phyloP scores from a whole-genome alignment of 805 yeast genomes.

The Ogataea saltuana region DNA sequence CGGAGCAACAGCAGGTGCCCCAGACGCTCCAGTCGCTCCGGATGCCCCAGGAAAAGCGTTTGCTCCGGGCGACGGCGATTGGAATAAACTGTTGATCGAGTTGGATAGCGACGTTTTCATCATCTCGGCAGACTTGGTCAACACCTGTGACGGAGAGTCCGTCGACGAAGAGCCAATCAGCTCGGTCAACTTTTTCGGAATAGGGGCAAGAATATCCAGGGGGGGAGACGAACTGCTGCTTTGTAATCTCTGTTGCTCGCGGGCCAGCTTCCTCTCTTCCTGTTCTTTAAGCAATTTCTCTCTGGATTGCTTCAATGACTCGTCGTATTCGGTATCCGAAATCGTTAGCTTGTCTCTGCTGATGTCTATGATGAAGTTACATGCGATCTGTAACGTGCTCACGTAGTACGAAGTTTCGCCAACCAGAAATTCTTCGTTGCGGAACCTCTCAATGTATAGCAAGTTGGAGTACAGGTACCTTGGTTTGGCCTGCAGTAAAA shows the following conservation, averaged over 20 bases:
- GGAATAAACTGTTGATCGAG: slow-evolving; percentile 28
- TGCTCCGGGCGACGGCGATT: slow-evolving; percentile 18
- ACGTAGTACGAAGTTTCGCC: slow-evolving; percentile 94
- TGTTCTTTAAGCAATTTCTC: slow-evolving; percentile 37
- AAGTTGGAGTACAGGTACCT: slow-evolving; percentile 71
- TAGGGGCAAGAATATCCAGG: slow-evolving; percentile 24
- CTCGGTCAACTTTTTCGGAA: slow-evolving; percentile 29
- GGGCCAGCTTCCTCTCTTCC: slow-evolving; percentile 22
- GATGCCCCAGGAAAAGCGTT: too few relatives aligned
- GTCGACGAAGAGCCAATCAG: slow-evolving; percentile 25
- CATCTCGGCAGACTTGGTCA: slow-evolving; percentile 39
- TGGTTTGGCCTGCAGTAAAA: slow-evolving; percentile 70
- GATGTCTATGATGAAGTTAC: slow-evolving; percentile 70
- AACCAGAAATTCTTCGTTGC: slow-evolving; percentile 68
- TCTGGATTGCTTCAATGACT: slow-evolving; percentile 45
- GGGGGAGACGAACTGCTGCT: neutral
- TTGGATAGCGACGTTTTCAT: slow-evolving; percentile 37
- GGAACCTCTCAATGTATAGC: slow-evolving; percentile 80
- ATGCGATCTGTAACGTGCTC: slow-evolving; percentile 88
- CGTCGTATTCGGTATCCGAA: slow-evolving; percentile 56
- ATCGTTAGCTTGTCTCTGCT: slow-evolving; percentile 60
- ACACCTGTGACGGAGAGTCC: slow-evolving; percentile 37
- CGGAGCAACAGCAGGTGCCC: slow-evolving; percentile 6
- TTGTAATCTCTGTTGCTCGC: slow-evolving; percentile 4
- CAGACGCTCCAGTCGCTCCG: neutral